phyloP scores from a whole-genome alignment of 176 grass and related monocot species.

The Phyllostachys edulis region DNA sequence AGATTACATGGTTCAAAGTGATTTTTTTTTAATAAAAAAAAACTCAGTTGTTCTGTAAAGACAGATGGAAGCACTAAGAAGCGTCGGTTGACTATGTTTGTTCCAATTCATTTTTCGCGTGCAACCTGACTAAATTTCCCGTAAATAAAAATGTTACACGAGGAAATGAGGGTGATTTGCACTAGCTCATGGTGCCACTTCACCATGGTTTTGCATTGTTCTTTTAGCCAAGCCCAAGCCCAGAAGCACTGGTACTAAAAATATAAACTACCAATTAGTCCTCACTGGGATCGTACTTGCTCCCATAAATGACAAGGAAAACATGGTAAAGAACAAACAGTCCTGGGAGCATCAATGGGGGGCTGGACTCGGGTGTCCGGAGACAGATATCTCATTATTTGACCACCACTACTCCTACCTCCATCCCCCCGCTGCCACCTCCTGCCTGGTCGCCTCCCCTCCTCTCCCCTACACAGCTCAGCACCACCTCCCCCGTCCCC shows the following conservation, averaged over 20 bases:
- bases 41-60: too few relatives aligned
- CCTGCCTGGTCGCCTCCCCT: not conserved
- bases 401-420: constrained; percentile 14
- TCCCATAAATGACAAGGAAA: not conserved
- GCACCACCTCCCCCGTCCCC: not conserved
- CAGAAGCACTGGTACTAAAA: not conserved
- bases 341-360: constrained; percentile 20
- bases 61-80: too few relatives aligned
- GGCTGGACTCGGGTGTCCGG: not conserved
- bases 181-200: not conserved
- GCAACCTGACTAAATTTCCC: too few relatives aligned
- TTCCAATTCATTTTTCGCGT: too few relatives aligned
- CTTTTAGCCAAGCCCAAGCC: not conserved
- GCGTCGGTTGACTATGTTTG: too few relatives aligned
- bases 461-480: not conserved
- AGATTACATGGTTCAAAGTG: too few relatives aligned
- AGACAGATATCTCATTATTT: constrained; percentile 37
- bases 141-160: not conserved
- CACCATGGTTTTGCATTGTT: not conserved
- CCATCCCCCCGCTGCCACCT: not conserved
- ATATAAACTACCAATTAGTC: not conserved
- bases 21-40: too few relatives aligned
- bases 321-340: constrained; percentile 16
- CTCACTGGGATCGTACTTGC: not conserved
- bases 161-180: not conserved